Base-by-base conservation (phyloP, 352 stramenopile species). In the Phytopythium ostracodes region DNA sequence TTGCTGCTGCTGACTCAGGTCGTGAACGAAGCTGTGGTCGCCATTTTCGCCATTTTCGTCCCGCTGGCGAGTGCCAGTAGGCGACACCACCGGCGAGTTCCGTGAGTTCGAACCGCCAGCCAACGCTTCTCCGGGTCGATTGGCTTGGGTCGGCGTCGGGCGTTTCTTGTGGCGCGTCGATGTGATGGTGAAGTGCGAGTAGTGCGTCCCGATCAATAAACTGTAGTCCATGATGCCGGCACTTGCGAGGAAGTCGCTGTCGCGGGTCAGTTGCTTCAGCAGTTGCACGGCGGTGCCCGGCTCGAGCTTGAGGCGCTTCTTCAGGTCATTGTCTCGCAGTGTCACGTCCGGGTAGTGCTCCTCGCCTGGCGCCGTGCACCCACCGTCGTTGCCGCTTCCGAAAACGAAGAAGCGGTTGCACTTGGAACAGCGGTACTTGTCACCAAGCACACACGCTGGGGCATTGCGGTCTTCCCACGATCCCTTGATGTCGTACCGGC, bases 191-290 rank as follows among this genome's bases (percentile, higher is more conserved):
- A 92, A 96, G 49, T 92, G 73, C 33, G 75, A 88, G 65, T 95
- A 91, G 64, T 97, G 90, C 10, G 90, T 81, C 5, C 89, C 89
- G 22, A 97, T 82, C 0, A 97, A 70, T 31, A 97, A 75, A 61
- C 79, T 93, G 63, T 97, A 97, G 71, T 97, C 90, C 89, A 97
- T 97, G 71, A 97, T 96, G 12, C 88, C 88, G 29, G 84, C 71
- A 35, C 81, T 89, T 18, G 79, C 81, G 29, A 96, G 74, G 52
- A 91, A 96, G 60, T 96, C 83, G 65, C 79, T 93, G 57, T 96
- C 87, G 7, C 87, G 73, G 10, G 78, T 88, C 29, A 96, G 79
- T 57, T 94, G 84, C 72, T 91, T 92, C 7, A 93, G 72, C 25
- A 96, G 68, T 42, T 79, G 75, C 46, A 67, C 31, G 6, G 84